Conservation (phyloP, 2,329 filamentous ascomycete genomes). For the Arthrobotrys megalospora region DNA sequence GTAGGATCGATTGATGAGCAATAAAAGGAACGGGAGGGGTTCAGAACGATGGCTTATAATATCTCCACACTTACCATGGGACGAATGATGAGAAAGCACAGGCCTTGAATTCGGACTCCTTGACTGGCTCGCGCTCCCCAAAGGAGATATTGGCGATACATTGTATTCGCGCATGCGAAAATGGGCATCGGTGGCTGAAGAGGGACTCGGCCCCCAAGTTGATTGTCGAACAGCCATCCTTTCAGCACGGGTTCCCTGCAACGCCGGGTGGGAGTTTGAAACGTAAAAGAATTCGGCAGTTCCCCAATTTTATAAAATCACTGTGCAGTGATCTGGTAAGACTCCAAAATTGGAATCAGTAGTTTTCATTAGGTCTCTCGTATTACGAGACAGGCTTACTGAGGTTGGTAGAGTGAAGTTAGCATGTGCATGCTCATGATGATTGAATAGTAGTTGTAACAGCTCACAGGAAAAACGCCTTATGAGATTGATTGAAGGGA, state of each 20-base stretch:
- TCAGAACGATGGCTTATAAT: conserved; percentile 27
- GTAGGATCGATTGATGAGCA: not conserved
- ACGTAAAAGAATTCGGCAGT: conserved; percentile 48
- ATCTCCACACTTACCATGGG: conserved; percentile 47
- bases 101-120: conserved; percentile 51
- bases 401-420: conserved; percentile 26
- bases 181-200: conserved; percentile 58
- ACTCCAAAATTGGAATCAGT: conserved; percentile 49
- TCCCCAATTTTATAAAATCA: conserved; percentile 43
- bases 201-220: conserved; percentile 59
- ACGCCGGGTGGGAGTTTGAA: conserved; percentile 14
- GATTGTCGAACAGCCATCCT: conserved; percentile 56
- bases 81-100: conserved; percentile 50
- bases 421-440: conserved; percentile 32
- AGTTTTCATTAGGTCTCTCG: conserved; percentile 51
- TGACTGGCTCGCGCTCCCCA: conserved; percentile 29
- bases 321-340: conserved; percentile 47
- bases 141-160: conserved; percentile 48
- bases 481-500: conserved; percentile 25
- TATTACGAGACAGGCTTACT: conserved; percentile 61
- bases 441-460: conserved; percentile 8
- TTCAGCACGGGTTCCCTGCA: conserved; percentile 17
- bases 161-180: conserved; percentile 37
- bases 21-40: not conserved
- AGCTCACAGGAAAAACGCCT: conserved; percentile 35